Evolutionary conservation across 106 monocot genomes (phyloP).

Genomic region (Dendrobium officinale): DNA sequence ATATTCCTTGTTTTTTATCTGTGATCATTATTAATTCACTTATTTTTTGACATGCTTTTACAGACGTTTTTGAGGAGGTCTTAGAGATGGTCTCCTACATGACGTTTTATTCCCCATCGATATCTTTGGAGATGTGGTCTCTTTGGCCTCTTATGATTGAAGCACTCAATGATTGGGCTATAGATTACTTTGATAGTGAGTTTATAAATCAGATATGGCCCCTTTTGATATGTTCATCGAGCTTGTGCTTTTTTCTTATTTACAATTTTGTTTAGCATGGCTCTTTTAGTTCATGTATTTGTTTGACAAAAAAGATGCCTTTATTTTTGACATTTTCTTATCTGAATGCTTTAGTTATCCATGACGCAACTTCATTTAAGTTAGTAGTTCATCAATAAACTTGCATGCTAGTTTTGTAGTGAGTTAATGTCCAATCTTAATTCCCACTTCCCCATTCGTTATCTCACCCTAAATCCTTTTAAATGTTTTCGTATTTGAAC

Average conservation of each 20-base stretch:
- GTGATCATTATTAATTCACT: not conserved
- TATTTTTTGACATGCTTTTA: not conserved
- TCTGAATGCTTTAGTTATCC: not conserved
- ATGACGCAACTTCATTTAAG: not conserved
- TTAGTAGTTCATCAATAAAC: not conserved
- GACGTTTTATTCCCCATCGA: conserved; percentile 94
- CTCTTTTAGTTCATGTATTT: not conserved
- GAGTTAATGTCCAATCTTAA: not conserved
- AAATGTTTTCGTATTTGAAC: not conserved
- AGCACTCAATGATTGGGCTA: conserved; percentile 93
- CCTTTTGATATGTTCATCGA: not conserved
- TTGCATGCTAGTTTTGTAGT: not conserved
- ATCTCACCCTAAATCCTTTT: not conserved
- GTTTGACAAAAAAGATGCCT: not conserved
- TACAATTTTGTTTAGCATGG: not conserved
- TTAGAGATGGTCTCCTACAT: conserved; percentile 97
- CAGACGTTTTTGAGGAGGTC: conserved; percentile 99
- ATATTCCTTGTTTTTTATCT: not conserved
- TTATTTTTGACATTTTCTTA: not conserved
- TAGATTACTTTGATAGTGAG: conserved; percentile 98
- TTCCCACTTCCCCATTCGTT: not conserved
- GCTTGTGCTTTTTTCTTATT: not conserved
- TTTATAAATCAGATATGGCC: conserved; percentile 1
- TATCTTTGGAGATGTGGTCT: conserved; percentile 97
- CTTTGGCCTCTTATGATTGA: conserved; percentile 97